A percentile compares a stretch with the other conserved stretches of the same genome.
These are phyloP conservation scores for Alternaria gansuensis DNA, from an alignment of 2,329 filamentous ascomycete species.

Conservation along the genomic window DNA sequence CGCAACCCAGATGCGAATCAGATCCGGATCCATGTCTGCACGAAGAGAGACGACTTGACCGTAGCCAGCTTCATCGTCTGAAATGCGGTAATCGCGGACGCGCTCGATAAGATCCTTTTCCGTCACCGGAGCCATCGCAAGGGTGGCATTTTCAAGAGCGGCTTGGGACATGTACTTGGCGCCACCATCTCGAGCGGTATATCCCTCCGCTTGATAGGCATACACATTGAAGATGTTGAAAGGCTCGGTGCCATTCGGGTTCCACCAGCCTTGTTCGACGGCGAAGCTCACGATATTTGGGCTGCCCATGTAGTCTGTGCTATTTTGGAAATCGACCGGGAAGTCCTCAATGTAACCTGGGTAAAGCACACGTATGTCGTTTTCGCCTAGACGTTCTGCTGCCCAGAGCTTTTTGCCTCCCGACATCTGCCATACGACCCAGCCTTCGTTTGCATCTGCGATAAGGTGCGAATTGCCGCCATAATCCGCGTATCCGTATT, in stretches of 20 bases:
- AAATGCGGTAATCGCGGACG: slow-evolving; percentile 49
- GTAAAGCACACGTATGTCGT: slow-evolving; percentile 48
- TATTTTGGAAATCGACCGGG: slow-evolving; percentile 43
- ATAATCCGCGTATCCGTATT: slow-evolving; percentile 56
- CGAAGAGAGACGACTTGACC: slow-evolving; percentile 47
- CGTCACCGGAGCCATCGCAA: slow-evolving; percentile 59
- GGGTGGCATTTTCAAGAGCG: slow-evolving; percentile 48
- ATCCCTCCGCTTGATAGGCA: slow-evolving; percentile 38
- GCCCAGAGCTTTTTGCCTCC: slow-evolving; percentile 49
- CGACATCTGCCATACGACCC: slow-evolving; percentile 50
- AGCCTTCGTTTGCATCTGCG: slow-evolving; percentile 52
- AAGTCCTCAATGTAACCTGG: slow-evolving; percentile 53
- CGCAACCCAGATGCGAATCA: slow-evolving; percentile 49
- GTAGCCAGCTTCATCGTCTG: slow-evolving; percentile 51
- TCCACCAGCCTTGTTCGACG: slow-evolving; percentile 49
- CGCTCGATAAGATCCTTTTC: slow-evolving; percentile 59
- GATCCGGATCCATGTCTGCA: slow-evolving; percentile 39
- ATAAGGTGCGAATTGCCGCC: slow-evolving; percentile 57
- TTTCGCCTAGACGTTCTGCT: slow-evolving; percentile 44
- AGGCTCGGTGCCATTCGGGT: slow-evolving; percentile 41
- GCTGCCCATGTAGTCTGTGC: slow-evolving; percentile 45
- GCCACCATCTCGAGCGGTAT: slow-evolving; percentile 47
- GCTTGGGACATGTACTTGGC: slow-evolving; percentile 53
- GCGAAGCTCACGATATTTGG: slow-evolving; percentile 50
- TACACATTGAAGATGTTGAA: slow-evolving; percentile 53